Evolutionary conservation across 2,329 filamentous ascomycete genomes (phyloP), one percentile per base, ranked within the genome.

Genomic region (Parastagonospora avenae): DNA sequence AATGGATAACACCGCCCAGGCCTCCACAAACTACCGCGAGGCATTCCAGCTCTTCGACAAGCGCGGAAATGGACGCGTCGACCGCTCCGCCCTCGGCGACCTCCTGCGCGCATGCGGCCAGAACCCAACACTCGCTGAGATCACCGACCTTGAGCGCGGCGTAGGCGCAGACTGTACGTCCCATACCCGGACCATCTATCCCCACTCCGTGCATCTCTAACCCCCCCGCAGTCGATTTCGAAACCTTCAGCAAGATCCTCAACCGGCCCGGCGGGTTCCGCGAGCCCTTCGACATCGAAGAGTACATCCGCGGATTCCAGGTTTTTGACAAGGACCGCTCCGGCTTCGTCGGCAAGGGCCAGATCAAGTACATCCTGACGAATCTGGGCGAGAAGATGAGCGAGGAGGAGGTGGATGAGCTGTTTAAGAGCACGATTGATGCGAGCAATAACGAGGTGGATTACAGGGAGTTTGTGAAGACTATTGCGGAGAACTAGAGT

Each of bases 241-340:
- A 97, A 75, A 90, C 92, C 62, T 99, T 99, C 82, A 87, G 90
- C 76, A 94, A 94, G 77, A 87, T 97, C 67, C 90, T 99, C 60
- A 97, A 97, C 85, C 90, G 94, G 60, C 94, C 94, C 31, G 92
- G 92, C 73, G 94, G 94, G 68, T 99, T 99, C 89, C 92, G 94
- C 74, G 94, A 97, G 70, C 92, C 94, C 2, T 94, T 94, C 74
- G 92, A 97, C 79, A 93, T 94, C 35, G 93, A 97, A 72, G 93
- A 97, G 76, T 99, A 99, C 80, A 96, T 93, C 78, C 90, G 93
- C 57, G 94, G 94, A 48, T 99, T 99, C 82, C 94, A 99, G 77
- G 94, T 99, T 46, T 99, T 99, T 69, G 94, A 99, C 79, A 99
- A 99, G 80, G 94, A 99, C 75, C 89, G 96, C 86, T 96, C 92